Evolutionary conservation across 108 stramenopile species (phyloP), one percentile per base, ranked within the genome.

Genomic region (Nitzschia sp.): DNA sequence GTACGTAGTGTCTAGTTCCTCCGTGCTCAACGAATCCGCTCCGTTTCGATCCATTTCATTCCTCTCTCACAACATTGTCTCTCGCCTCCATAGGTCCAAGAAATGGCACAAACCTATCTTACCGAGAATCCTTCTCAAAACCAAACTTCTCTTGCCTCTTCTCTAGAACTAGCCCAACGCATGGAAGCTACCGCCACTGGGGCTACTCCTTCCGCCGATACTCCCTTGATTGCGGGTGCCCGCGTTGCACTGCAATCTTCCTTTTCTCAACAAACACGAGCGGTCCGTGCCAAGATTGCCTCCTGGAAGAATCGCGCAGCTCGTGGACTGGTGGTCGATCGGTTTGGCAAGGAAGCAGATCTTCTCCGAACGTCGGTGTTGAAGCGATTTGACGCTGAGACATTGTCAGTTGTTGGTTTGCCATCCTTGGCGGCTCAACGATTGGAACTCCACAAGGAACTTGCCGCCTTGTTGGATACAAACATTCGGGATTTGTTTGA

Each of bases 371-470:
- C 75, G 29, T 53, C 70, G 5, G 76, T 84, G 3, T 59, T 93
- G 64, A 68, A 77, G 24, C 63, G 77, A 25, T 93, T 86, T 65
- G 92, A 93, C 57, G 69, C 80, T 15, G 88, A 91, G 62, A 93
- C 89, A 37, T 73, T 90, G 67, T 68, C 74, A 0, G 87, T 83
- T 19, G 88, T 89, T 9, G 89, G 89, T 14, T 57, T 89, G 38
- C 84, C 89, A 11, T 66, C 72, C 0, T 81, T 86, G 14, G 84
- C 85, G 0, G 40, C 76, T 6, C 82, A 88, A 48, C 84, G 92
- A 15, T 67, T 89, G 54, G 69, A 82, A 55, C 71, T 86, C 57
- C 67, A 88, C 29, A 51, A 52, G 20, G 83, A 89, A 67, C 77
- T 95, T 19, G 71, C 84, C n/a, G 60, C 77, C 41, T 65, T 85